These are phyloP conservation scores for Ustilago bromivora DNA, from an alignment of 1,284 basidiomycete species.

Conservation along the genomic window DNA sequence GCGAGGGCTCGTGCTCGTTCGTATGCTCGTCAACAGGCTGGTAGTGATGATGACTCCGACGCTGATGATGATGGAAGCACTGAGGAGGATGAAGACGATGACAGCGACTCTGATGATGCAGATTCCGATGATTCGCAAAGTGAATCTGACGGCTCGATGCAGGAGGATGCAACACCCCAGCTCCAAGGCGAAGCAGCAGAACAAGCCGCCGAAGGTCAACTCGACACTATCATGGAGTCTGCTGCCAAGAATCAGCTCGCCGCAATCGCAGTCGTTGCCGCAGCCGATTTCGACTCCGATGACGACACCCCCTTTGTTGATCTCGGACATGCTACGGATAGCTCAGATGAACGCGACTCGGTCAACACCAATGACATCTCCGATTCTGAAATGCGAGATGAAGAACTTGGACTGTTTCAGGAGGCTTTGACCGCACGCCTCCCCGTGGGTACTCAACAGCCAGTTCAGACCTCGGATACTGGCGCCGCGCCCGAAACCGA, in stretches of 20 bases:
- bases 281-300: not conserved
- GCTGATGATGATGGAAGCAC: not conserved
- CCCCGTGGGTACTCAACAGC: not conserved
- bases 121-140: slow-evolving; percentile 2
- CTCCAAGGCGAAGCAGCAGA: not conserved
- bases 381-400: not conserved
- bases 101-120: slow-evolving; percentile 1
- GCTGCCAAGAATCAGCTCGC: not conserved
- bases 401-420: not conserved
- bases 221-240: not conserved
- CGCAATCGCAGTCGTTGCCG: not conserved
- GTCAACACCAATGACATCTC: not conserved
- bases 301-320: not conserved
- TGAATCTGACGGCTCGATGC: not conserved
- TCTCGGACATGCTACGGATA: not conserved
- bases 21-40: not conserved
- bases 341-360: not conserved
- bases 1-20: not conserved
- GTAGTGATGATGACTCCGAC: not conserved
- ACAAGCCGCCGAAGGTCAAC: not conserved
- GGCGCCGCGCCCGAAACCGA: no score
- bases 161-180: not conserved
- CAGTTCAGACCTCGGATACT: not conserved
- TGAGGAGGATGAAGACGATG: slow-evolving; percentile 5
- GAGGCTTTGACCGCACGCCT: not conserved